Evolutionary conservation across 2,329 filamentous ascomycete genomes (phyloP).

Genomic region (Neonectria sp.): DNA sequence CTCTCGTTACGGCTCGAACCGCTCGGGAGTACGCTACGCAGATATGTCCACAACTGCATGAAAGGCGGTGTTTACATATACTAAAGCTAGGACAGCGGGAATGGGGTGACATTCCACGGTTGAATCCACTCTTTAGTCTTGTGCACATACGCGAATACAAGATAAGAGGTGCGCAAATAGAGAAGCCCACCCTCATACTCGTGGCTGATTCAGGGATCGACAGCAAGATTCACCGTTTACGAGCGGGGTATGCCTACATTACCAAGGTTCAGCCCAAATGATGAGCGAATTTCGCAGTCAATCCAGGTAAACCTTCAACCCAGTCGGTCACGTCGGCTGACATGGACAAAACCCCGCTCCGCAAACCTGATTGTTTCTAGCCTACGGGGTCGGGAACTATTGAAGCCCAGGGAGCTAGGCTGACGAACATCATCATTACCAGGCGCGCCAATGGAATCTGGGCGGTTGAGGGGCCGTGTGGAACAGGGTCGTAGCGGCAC

Average conservation of each 20-base stretch:
- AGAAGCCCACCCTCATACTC: too few relatives aligned
- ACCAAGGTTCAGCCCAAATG: not conserved
- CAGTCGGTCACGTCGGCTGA: slow-evolving; percentile 3
- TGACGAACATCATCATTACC: slow-evolving; percentile 10
- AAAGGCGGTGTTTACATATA: too few relatives aligned
- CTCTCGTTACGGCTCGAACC: too few relatives aligned
- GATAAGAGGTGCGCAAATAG: not conserved
- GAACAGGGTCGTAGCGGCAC: not conserved
- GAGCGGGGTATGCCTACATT: too few relatives aligned
- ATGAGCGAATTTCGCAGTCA: not conserved
- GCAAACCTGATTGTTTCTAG: slow-evolving; percentile 6
- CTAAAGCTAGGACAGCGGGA: too few relatives aligned
- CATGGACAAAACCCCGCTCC: slow-evolving; percentile 13
- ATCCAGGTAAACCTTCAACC: not conserved
- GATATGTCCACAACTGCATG: too few relatives aligned
- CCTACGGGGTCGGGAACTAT: not conserved
- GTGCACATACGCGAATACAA: not conserved
- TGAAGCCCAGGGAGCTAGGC: slow-evolving; percentile 11
- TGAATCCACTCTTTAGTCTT: too few relatives aligned
- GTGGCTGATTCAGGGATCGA: too few relatives aligned
- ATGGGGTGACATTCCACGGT: too few relatives aligned
- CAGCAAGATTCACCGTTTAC: too few relatives aligned
- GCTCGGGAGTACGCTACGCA: too few relatives aligned
- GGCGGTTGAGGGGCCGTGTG: slow-evolving; percentile 15
- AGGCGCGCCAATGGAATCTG: slow-evolving; percentile 28